phyloP scores from a whole-genome alignment of 1,139 yeast species.

The Casaregolazyma suthepensis region DNA sequence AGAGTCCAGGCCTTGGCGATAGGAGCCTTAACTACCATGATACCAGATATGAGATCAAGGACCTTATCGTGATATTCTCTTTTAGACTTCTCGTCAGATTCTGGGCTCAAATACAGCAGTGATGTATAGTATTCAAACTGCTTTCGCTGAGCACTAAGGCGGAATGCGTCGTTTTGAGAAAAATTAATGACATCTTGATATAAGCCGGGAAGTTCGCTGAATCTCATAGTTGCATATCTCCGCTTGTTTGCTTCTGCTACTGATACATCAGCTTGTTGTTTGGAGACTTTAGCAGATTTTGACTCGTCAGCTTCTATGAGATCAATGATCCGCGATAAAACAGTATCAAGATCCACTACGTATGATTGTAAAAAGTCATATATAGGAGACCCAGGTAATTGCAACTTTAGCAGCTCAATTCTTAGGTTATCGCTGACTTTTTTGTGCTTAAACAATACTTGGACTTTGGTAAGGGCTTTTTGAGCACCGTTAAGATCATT shows the following conservation, averaged over 20 bases:
- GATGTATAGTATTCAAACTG: slow-evolving; percentile 53
- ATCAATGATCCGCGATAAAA: slow-evolving; percentile 46
- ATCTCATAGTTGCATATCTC: slow-evolving; percentile 43
- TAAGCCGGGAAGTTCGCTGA: slow-evolving; percentile 47
- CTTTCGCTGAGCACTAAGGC: slow-evolving; percentile 56
- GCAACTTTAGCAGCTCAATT: slow-evolving; percentile 44
- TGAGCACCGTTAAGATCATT: slow-evolving; percentile 26
- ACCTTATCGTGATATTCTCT: slow-evolving; percentile 40
- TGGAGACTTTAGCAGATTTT: slow-evolving; percentile 27
- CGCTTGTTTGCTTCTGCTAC: slow-evolving; percentile 37
- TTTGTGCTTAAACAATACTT: slow-evolving; percentile 13
- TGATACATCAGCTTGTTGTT: slow-evolving; percentile 26
- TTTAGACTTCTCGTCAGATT: slow-evolving; percentile 33
- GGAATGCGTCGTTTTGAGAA: slow-evolving; percentile 53
- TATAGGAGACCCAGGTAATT: slow-evolving; percentile 59
- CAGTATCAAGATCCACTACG: slow-evolving; percentile 47
- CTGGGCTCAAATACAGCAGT: slow-evolving; percentile 44
- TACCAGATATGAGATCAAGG: slow-evolving; percentile 57
- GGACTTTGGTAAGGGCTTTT: slow-evolving; percentile 18
- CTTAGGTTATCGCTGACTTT: slow-evolving; percentile 17
- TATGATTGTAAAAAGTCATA: slow-evolving; percentile 51
- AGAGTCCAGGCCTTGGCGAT: slow-evolving; percentile 67
- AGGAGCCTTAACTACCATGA: slow-evolving; percentile 61
- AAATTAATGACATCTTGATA: slow-evolving; percentile 53
- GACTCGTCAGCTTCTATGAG: slow-evolving; percentile 41